Evolutionary conservation across 768 basidiomycete species (phyloP), one percentile per base, ranked within the genome.

Genomic region (Russula sp.): DNA sequence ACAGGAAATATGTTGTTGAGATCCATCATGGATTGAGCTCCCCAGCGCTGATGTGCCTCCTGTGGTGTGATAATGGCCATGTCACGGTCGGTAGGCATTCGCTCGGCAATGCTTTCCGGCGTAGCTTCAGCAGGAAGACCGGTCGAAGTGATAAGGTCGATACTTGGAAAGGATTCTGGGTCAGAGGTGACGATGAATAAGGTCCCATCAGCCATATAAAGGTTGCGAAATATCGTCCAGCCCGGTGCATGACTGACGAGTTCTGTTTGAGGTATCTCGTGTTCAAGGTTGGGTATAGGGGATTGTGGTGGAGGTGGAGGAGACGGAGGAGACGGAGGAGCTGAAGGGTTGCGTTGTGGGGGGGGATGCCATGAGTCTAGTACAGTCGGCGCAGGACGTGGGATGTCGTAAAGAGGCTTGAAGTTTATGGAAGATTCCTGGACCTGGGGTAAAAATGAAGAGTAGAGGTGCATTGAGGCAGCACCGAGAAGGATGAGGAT

Each of bases 131-230:
- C 86, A 1, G 77, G 70, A 8, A 89, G 75, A 18, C 86, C 85
- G 0, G 85, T 86, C 59, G 88, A 90, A 0, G 81, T 88, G 78
- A 92, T 89, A 72, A 84, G 73, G 30, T 75, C 71, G 63, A 76
- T 71, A 6, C 76, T 74, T 10, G 85, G 86, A 63, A 84, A 84
- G 14, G 72, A 69, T 1, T 74, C 74, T 28, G 75, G 74, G 14
- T 80, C 76, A 11, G 76, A 72, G 6, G 86, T 80, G 61, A 93
- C 78, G 71, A 94, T 81, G 74, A 82, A 85, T 52, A 93, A 80
- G 0, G 91, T 92, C 9, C 89, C 90, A 67, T 92, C 89, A 53
- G 86, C 83, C 84, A 93, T 81, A 80, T 95, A 95, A 5, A 95
- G 72, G 72, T 93, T 86, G 30, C 81, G 81, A 74, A 91, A 92